Base-by-base conservation (phyloP, 805 yeast genomes). In the Zygosaccharomyces bisporus region DNA sequence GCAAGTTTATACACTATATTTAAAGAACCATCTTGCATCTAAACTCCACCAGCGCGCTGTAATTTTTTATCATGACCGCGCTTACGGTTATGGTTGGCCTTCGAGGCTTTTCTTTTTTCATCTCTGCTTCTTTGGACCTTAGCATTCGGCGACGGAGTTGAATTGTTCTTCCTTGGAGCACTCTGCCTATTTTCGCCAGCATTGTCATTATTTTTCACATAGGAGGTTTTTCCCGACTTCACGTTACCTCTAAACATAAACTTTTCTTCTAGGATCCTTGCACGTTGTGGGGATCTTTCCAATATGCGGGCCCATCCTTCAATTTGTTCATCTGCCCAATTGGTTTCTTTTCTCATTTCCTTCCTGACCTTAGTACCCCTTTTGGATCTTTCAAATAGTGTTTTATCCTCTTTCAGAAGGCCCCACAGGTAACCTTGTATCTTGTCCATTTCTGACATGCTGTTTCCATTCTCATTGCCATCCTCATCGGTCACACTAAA, bases 221-320 rank as follows among this genome's bases (percentile, higher is more conserved):
- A 64, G 29, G 58, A 60, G 43, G 55, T 59, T 50, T 59, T 68
- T 30, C 53, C 65, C 9, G 58, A 51, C 42, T 52, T 62, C 3
- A 44, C 34, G 45, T 68, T 68, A 2, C 79, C 79, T 49, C 61
- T 67, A 46, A 74, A 73, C 69, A 79, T 68, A 53, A 69, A 80
- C 50, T 75, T 75, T 41, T 81, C 83, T 55, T 86, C 95, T 45
- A 86, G 60, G 2, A 78, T 46, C 53, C 76, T 75, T 51, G 76
- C 81, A 45, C 85, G 71, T 34, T 71, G 70, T 0, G 93, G 88
- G 34, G 80, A 76, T 54, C 76, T 77, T 41, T 77, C 73, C 14
- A 89, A 60, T 83, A 85, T 83, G 44, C 84, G 68, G 1, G 83
- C 83, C 97, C 97, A 91, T 0, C 96, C 95, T 70, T 90, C 96